phyloP scores from a whole-genome alignment of 2,329 filamentous ascomycete species.

The Colletotrichum truncatum region DNA sequence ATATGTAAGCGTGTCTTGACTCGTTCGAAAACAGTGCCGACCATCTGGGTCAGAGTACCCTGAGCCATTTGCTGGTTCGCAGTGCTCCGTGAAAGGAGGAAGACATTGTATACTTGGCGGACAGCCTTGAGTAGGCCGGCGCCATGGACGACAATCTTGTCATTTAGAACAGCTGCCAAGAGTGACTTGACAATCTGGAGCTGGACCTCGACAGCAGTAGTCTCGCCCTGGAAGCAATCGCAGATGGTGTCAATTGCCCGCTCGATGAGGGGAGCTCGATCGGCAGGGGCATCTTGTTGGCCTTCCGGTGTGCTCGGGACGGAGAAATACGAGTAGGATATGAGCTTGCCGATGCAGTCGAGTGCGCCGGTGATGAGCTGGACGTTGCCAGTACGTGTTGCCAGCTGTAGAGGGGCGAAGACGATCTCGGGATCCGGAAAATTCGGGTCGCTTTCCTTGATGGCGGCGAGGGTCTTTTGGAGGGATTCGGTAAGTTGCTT shows the following conservation, averaged over 20 bases:
- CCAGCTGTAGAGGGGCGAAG: slow-evolving; percentile 89
- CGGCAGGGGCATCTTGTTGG: slow-evolving; percentile 39
- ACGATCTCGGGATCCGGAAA: slow-evolving; percentile 91
- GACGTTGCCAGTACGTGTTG: slow-evolving; percentile 86
- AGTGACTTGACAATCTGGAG: slow-evolving; percentile 98
- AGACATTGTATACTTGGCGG: slow-evolving; percentile 98
- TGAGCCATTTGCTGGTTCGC: slow-evolving; percentile 98
- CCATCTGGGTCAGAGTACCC: slow-evolving; percentile 97
- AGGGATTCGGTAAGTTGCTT: slow-evolving; percentile 86
- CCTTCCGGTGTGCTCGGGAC: slow-evolving; percentile 63
- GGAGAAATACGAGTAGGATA: slow-evolving; percentile 98
- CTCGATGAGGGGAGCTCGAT: slow-evolving; percentile 90
- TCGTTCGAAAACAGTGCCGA: slow-evolving; percentile 95
- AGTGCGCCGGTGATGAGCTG: slow-evolving; percentile 89
- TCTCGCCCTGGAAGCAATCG: slow-evolving; percentile 98
- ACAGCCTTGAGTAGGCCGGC: slow-evolving; percentile 96
- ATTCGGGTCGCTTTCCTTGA: slow-evolving; percentile 84
- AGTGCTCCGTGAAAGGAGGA: slow-evolving; percentile 91
- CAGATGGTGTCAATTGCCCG: slow-evolving; percentile 99
- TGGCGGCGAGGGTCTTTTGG: slow-evolving; percentile 82
- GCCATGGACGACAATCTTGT: slow-evolving; percentile 98
- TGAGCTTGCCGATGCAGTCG: slow-evolving; percentile 98
- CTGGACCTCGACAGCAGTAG: slow-evolving; percentile 90
- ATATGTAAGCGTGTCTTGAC: slow-evolving; percentile 87
- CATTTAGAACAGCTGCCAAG: slow-evolving; percentile 92